A percentile compares a stretch with the other conserved stretches of the same genome.
phyloP scores from a whole-genome alignment of 495 filamentous ascomycete genomes.

The Rostrohypoxylon terebratum region DNA sequence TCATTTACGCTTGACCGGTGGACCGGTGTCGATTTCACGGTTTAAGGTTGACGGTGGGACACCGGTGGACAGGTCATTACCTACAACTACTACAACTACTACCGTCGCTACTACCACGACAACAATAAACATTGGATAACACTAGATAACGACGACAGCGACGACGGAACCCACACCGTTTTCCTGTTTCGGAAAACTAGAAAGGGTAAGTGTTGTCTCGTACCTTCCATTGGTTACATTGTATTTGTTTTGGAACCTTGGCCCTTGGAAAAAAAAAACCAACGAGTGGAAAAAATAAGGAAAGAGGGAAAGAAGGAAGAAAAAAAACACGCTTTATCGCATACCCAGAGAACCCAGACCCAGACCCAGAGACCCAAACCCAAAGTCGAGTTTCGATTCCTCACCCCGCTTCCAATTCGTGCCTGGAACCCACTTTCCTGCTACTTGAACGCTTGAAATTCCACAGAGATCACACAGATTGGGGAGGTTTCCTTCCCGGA shows the following conservation, averaged over 20 bases:
- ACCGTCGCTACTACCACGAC: neutral
- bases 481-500: constrained; percentile 7
- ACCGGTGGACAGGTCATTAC: neutral
- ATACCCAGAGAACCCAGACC: constrained; percentile 1
- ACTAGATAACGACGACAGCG: neutral
- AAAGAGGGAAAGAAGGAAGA: constrained; percentile 1
- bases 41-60: too few relatives aligned
- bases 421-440: constrained; percentile 4
- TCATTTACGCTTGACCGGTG: too few relatives aligned
- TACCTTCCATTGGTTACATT: constrained; percentile 15
- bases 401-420: constrained; percentile 40
- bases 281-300: neutral
- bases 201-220: constrained; percentile 22
- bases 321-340: constrained; percentile 10
- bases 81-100: neutral
- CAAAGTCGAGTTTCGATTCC: constrained; percentile 9
- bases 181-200: constrained; percentile 11
- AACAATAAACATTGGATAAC: neutral
- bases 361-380: neutral
- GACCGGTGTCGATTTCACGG: too few relatives aligned
- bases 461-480: constrained; percentile 12
- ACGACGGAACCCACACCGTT: neutral
- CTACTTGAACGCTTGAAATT: constrained; percentile 24
- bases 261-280: too few relatives aligned
- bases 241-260: neutral